phyloP scores from a whole-genome alignment of 768 basidiomycete species.

The Galerina sulciceps region DNA sequence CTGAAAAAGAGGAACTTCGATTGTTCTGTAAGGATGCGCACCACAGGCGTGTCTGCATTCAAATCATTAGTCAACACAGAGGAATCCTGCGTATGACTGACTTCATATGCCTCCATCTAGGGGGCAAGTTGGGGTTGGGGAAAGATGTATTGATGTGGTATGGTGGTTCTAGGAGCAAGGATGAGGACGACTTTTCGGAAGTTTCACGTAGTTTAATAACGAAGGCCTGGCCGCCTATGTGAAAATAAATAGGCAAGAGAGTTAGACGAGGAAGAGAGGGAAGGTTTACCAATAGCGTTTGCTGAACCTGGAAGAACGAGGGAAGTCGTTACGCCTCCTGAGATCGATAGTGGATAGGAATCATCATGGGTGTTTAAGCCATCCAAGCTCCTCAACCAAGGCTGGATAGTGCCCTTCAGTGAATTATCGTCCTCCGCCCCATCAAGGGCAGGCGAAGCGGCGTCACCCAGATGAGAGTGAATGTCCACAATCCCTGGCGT shows the following conservation, averaged over 20 bases:
- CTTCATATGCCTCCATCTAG: slow-evolving; percentile 83
- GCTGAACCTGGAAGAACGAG: slow-evolving; percentile 77
- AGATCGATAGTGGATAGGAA: slow-evolving; percentile 67
- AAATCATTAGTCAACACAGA: background rate
- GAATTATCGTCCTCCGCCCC: slow-evolving; percentile 65
- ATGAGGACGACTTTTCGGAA: slow-evolving; percentile 67
- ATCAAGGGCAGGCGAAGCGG: slow-evolving; percentile 50
- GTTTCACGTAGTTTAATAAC: slow-evolving; percentile 81
- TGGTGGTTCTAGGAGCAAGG: slow-evolving; percentile 80
- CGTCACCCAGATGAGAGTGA: slow-evolving; percentile 71
- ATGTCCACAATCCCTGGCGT: slow-evolving; percentile 77
- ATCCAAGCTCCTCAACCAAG: slow-evolving; percentile 77
- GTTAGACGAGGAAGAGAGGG: background rate
- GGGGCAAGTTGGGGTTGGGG: slow-evolving; percentile 46
- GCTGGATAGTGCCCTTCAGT: slow-evolving; percentile 44
- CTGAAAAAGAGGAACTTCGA: background rate
- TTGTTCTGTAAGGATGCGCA: slow-evolving; percentile 29
- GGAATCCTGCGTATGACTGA: slow-evolving; percentile 22
- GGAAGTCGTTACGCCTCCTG: slow-evolving; percentile 82
- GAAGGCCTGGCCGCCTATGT: slow-evolving; percentile 28
- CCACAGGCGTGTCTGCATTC: slow-evolving; percentile 58
- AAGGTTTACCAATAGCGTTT: slow-evolving; percentile 58
- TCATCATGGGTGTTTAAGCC: slow-evolving; percentile 83
- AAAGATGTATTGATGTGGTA: slow-evolving; percentile 58
- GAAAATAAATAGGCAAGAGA: background rate